These are phyloP conservation scores for Lepiota brunneoincarnata DNA, from an alignment of 768 basidiomycete genomes.

Conservation along the genomic window DNA sequence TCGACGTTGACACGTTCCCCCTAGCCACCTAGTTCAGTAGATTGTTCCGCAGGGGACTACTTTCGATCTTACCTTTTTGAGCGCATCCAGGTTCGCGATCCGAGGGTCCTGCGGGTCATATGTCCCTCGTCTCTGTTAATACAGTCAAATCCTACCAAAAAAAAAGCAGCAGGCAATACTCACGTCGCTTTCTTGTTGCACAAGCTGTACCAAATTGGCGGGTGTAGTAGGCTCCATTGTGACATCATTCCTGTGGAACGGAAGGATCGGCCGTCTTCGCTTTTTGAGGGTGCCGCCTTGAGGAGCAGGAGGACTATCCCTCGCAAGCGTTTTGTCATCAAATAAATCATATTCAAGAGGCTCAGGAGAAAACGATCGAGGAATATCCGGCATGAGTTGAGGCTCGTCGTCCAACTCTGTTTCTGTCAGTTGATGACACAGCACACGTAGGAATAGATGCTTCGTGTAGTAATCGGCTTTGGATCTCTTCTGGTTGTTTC, in stretches of 20 bases:
- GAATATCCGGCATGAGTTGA: conserved; percentile 23
- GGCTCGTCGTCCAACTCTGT: conserved; percentile 16
- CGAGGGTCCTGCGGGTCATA: conserved; percentile 20
- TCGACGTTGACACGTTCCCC: conserved; percentile 60
- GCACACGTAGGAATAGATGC: conserved; percentile 69
- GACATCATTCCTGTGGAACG: conserved; percentile 19
- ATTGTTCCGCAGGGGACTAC: conserved; percentile 10
- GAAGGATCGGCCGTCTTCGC: conserved; percentile 19
- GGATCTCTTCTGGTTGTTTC: conserved; percentile 52
- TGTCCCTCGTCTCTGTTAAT: conserved; percentile 14
- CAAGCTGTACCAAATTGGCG: too few species aligned
- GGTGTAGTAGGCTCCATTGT: too few species aligned
- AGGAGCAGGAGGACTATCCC: background rate
- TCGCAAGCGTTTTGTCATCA: conserved; percentile 5
- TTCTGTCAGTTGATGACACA: conserved; percentile 56
- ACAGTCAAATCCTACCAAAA: background rate
- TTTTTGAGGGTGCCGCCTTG: too few species aligned
- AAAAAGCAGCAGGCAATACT: background rate
- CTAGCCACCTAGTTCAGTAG: conserved; percentile 28
- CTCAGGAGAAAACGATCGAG: conserved; percentile 36
- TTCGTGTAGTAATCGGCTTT: conserved; percentile 69
- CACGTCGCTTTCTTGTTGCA: conserved; percentile 24
- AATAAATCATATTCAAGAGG: conserved; percentile 17
- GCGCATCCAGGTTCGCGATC: conserved; percentile 22
- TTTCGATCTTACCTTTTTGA: conserved; percentile 26